phyloP scores from a whole-genome alignment of 2,329 filamentous ascomycete species.

The Teratosphaeria pseudoeucalypti region DNA sequence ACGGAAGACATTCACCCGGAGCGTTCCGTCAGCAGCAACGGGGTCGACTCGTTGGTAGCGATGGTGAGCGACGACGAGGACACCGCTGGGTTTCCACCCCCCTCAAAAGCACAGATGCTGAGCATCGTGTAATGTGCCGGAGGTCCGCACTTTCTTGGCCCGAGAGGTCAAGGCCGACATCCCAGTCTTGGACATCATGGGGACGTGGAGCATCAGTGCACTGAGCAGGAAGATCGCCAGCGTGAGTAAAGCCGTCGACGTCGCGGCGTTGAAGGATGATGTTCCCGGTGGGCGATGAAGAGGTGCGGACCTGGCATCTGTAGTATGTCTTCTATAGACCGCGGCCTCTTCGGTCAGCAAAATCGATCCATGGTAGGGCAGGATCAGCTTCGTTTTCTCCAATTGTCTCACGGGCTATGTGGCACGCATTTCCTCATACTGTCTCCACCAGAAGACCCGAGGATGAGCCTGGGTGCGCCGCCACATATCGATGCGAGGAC shows the following conservation, averaged over 20 bases:
- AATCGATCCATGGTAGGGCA: too few species aligned
- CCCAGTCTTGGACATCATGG: background rate
- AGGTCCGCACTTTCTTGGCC: constrained; percentile 6
- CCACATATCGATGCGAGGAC: too few species aligned
- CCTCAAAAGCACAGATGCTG: background rate
- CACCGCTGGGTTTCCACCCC: too few species aligned
- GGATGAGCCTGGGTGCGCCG: too few species aligned
- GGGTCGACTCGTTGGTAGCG: constrained; percentile 27
- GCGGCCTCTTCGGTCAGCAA: too few species aligned
- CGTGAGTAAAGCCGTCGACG: background rate
- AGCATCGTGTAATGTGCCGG: constrained; percentile 1
- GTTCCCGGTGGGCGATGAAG: background rate
- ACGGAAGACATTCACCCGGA: constrained; percentile 2
- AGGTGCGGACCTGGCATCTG: background rate
- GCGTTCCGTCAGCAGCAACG: constrained; percentile 4
- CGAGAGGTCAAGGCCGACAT: background rate
- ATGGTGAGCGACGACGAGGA: constrained; percentile 8
- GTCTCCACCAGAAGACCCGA: too few species aligned
- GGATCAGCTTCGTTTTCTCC: too few species aligned
- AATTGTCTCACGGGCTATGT: too few species aligned
- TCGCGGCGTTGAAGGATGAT: background rate
- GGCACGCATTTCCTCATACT: too few species aligned
- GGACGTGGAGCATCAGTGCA: background rate
- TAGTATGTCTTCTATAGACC: too few species aligned
- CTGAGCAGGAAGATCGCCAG: background rate